Conservation (phyloP, 1,284 basidiomycete species). For the Trametes polyzona region DNA sequence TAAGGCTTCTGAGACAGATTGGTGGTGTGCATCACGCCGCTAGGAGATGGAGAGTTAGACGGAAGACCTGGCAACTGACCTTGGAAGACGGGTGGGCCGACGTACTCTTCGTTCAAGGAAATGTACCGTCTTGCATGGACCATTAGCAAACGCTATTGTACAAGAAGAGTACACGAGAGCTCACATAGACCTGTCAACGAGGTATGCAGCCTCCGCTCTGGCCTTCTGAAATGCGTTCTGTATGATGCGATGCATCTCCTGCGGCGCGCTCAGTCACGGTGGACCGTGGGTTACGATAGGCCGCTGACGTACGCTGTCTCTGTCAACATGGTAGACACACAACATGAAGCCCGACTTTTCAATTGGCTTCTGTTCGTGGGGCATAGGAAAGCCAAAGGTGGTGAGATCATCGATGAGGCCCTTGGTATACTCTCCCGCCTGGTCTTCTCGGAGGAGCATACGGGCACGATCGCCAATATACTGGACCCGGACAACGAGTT, state of each 20-base stretch:
- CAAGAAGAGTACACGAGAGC: neutral
- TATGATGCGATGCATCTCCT: constrained; percentile 21
- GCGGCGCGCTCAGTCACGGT: neutral
- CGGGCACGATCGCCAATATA: constrained; percentile 26
- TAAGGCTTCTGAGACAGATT: constrained; percentile 23
- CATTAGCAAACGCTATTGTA: neutral
- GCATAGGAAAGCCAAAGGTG: constrained; percentile 19
- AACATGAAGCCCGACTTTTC: constrained; percentile 27
- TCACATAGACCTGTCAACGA: constrained; percentile 23
- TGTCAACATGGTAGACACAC: constrained; percentile 22
- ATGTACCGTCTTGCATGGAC: constrained; percentile 20
- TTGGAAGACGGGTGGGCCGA: constrained; percentile 15
- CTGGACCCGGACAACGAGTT: constrained; percentile 27
- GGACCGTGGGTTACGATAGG: neutral
- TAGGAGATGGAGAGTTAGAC: constrained; percentile 9
- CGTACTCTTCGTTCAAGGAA: constrained; percentile 29
- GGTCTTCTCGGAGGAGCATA: constrained; percentile 23
- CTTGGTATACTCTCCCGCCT: constrained; percentile 23
- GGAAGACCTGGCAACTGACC: constrained; percentile 20
- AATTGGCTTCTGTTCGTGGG: constrained; percentile 26
- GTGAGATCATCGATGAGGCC: constrained; percentile 26
- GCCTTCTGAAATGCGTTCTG: constrained; percentile 22
- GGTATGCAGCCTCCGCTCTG: constrained; percentile 14
- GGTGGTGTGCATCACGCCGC: constrained; percentile 25
- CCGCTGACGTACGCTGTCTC: constrained; percentile 19